Evolutionary conservation across 495 filamentous ascomycete species (phyloP).

Genomic region (Aspergillus incahuasiensis): DNA sequence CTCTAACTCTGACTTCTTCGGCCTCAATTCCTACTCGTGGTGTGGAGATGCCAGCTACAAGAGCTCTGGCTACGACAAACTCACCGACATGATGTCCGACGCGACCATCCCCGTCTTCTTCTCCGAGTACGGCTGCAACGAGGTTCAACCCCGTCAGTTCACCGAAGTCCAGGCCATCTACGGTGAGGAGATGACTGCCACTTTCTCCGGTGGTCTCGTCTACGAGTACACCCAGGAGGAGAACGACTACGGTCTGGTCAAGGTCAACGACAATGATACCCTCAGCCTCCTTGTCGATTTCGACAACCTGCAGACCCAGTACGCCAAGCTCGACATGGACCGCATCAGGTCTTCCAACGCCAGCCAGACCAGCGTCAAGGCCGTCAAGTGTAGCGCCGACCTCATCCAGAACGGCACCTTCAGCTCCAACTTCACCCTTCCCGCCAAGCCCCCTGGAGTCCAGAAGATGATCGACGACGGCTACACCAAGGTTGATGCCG

Average conservation of each 20-base stretch:
- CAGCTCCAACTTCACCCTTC: constrained; percentile 72
- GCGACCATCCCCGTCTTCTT: constrained; percentile 87
- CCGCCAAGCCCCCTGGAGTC: constrained; percentile 48
- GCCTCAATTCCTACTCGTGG: constrained; percentile 94
- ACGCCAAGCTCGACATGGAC: constrained; percentile 65
- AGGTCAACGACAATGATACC: constrained; percentile 59
- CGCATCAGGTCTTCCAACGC: constrained; percentile 56
- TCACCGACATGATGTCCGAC: constrained; percentile 65
- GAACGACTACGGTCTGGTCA: constrained; percentile 76
- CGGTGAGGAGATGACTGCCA: constrained; percentile 67
- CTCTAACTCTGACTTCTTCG: constrained; percentile 80
- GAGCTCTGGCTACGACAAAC: constrained; percentile 63
- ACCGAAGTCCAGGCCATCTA: constrained; percentile 79
- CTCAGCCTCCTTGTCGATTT: constrained; percentile 66
- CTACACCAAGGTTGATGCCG: constrained; percentile 45
- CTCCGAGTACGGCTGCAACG: constrained; percentile 95
- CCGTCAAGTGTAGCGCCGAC: constrained; percentile 54
- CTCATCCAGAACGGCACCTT: constrained; percentile 62
- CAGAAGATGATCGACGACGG: constrained; percentile 51
- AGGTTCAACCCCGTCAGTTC: constrained; percentile 71
- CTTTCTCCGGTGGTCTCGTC: constrained; percentile 82
- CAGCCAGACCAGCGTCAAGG: constrained; percentile 43
- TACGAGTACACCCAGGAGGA: constrained; percentile 82
- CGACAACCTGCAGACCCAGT: constrained; percentile 68
- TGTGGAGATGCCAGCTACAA: constrained; percentile 73